Conservation (phyloP, 108 stramenopile species). For the Cyclotella atomus region DNA sequence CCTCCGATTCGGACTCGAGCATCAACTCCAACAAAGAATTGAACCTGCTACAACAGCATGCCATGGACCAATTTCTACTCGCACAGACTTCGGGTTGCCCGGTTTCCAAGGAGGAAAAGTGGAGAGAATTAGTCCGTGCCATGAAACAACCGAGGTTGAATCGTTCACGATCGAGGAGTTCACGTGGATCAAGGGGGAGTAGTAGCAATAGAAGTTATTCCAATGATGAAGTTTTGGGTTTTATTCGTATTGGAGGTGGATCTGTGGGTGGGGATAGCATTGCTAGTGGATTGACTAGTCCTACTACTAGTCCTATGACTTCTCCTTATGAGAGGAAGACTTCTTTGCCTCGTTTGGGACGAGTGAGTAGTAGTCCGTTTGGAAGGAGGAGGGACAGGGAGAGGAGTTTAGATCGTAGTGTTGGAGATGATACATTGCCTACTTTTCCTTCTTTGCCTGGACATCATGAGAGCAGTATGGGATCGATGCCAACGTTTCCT, state of each 20-base stretch:
- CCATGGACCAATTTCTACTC: slow-evolving; percentile 11
- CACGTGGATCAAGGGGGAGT: background rate
- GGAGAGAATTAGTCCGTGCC: slow-evolving; percentile 18
- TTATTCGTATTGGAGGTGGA: slow-evolving; percentile 18
- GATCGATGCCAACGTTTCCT: background rate
- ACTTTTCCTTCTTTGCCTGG: background rate
- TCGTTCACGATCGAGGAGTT: background rate
- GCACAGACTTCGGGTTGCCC: slow-evolving; percentile 4
- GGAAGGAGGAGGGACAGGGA: no score
- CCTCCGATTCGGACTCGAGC: background rate
- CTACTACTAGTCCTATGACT: slow-evolving; percentile 6
- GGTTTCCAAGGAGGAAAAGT: slow-evolving; percentile 6
- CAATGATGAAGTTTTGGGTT: slow-evolving; percentile 19
- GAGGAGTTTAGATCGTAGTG: no score
- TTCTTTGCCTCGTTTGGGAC: background rate
- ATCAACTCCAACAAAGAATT: background rate
- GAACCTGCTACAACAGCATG: slow-evolving; percentile 10
- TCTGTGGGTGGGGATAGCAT: background rate
- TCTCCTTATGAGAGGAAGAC: background rate
- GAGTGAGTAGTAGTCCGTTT: background rate
- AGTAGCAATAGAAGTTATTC: background rate
- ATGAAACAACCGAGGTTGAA: background rate
- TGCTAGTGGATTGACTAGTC: slow-evolving; percentile 14
- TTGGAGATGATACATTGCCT: background rate
- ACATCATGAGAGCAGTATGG: background rate